Evolutionary conservation across 2,329 filamentous ascomycete genomes (phyloP).

Genomic region (Aspergillus vadensis): DNA sequence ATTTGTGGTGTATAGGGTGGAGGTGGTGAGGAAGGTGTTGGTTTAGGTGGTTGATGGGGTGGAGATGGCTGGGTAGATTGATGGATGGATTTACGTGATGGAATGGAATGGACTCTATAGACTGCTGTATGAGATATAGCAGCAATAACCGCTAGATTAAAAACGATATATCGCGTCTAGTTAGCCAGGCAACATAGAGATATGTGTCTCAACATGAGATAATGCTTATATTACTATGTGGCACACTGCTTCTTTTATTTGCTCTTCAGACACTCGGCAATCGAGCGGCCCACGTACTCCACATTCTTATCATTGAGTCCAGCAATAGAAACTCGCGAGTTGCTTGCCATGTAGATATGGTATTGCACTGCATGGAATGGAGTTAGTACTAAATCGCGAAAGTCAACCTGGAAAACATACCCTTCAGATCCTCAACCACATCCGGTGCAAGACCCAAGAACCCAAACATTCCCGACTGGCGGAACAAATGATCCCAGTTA

Average conservation of each 20-base stretch:
- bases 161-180: too few relatives aligned
- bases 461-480: conserved; percentile 98
- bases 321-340: conserved; percentile 93
- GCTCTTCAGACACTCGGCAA: conserved; percentile 18
- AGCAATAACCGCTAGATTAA: too few relatives aligned
- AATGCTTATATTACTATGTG: too few relatives aligned
- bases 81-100: not conserved
- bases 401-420: conserved; percentile 10
- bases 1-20: not conserved
- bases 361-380: conserved; percentile 35
- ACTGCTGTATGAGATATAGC: not conserved
- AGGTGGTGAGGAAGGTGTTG: not conserved
- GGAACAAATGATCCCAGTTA: conserved; percentile 57
- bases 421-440: conserved; percentile 45
- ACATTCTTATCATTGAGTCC: conserved; percentile 69
- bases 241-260: not conserved
- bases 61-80: not conserved
- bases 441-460: conserved; percentile 59
- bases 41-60: too few relatives aligned
- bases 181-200: too few relatives aligned
- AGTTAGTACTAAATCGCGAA: not conserved
- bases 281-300: conserved; percentile 31
- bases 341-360: conserved; percentile 64
- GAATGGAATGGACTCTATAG: not conserved
- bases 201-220: too few relatives aligned